Evolutionary conservation across 164 flowering plant genomes (phyloP).

Genomic region (Taxillus chinensis): DNA sequence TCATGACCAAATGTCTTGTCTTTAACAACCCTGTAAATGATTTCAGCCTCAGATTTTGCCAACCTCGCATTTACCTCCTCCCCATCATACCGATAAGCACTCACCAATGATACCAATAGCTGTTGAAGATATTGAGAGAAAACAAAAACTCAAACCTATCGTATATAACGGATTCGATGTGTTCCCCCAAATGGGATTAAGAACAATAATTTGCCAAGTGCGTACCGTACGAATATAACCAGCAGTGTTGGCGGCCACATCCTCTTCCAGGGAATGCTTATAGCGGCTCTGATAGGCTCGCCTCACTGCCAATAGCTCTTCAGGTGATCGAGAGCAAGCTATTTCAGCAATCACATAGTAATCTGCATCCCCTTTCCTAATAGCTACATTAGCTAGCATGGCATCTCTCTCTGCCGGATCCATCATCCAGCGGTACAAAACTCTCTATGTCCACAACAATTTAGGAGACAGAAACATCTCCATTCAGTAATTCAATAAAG

Average conservation of each 20-base stretch:
- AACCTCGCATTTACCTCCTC: not conserved
- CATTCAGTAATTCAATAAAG: not conserved
- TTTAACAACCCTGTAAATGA: not conserved
- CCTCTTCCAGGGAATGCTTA: conserved; percentile 1
- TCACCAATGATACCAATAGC: conserved; percentile 2
- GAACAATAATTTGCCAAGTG: not conserved
- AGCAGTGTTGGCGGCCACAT: not conserved
- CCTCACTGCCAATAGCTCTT: conserved; percentile 2
- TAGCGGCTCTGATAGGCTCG: conserved; percentile 1
- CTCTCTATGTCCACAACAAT: not conserved
- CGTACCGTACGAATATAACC: not conserved
- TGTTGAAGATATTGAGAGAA: not conserved
- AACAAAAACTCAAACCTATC: not conserved
- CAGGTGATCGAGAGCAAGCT: not conserved
- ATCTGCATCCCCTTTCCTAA: not conserved
- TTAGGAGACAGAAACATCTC: not conserved
- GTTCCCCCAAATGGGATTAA: too few species aligned
- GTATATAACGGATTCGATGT: too few species aligned
- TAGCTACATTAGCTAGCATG: not conserved
- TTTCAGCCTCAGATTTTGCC: conserved; percentile 1
- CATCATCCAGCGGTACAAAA: conserved; percentile 1
- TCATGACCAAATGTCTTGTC: not conserved
- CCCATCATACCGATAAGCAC: conserved; percentile 1
- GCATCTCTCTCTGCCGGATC: conserved; percentile 4
- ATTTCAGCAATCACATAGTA: not conserved